Conservation (phyloP, 495 filamentous ascomycete species). For the Neurospora sp. region DNA sequence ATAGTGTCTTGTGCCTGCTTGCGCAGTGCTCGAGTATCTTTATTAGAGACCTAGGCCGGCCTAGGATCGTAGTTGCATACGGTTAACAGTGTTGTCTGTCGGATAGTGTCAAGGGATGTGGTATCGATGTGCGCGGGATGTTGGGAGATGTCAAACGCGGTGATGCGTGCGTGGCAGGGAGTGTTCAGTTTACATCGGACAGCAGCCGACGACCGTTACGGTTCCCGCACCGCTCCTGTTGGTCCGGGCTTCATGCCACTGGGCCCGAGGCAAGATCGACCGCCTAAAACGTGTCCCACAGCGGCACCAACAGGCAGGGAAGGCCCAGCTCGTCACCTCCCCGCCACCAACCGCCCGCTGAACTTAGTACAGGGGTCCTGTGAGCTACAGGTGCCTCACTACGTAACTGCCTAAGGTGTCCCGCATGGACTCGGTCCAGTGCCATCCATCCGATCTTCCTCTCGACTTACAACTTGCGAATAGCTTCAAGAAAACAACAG, state of each 20-base stretch:
- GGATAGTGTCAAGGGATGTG: slow-evolving; percentile 9
- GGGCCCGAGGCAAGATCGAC: neutral
- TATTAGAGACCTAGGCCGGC: neutral
- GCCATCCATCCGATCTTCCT: neutral
- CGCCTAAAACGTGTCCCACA: neutral
- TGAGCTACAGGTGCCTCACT: neutral
- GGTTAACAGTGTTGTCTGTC: slow-evolving; percentile 1
- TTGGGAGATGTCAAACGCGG: neutral
- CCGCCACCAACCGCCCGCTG: neutral
- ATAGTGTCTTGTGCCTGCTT: slow-evolving; percentile 12
- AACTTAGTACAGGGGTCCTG: neutral
- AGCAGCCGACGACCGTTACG: neutral
- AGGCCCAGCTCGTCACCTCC: neutral
- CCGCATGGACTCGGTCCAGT: too few relatives aligned
- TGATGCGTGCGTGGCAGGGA: neutral
- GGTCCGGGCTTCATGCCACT: neutral
- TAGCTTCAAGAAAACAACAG: neutral
- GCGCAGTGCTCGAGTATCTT: slow-evolving; percentile 11
- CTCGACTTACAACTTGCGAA: neutral
- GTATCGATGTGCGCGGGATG: neutral
- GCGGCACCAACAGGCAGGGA: neutral
- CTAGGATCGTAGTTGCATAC: slow-evolving; percentile 1
- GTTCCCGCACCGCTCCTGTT: neutral
- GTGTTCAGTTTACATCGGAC: neutral
- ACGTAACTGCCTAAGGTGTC: neutral